A percentile compares a stretch with the other conserved stretches of the same genome.
phyloP scores from a whole-genome alignment of 2,329 filamentous ascomycete species.

The Trichothecium sympodiale region DNA sequence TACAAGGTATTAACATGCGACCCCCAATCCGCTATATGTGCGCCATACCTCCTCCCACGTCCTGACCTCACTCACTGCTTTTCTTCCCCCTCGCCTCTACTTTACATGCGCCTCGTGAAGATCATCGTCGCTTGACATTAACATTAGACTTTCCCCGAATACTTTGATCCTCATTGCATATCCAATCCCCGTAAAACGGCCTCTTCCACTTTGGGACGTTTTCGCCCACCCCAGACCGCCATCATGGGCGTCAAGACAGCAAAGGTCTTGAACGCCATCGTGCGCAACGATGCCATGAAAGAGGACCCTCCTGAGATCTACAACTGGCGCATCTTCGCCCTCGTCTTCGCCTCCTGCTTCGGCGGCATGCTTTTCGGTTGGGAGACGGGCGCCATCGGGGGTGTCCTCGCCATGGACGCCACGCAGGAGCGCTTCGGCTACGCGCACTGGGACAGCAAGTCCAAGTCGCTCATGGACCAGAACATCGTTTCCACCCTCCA shows the following conservation, averaged over 20 bases:
- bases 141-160: no score
- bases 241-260: constrained; percentile 26
- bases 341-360: constrained; percentile 56
- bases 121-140: no score
- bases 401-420: constrained; percentile 48
- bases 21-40: no score
- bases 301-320: constrained; percentile 56
- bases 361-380: constrained; percentile 46
- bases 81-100: neutral
- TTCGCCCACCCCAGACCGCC: constrained; percentile 3
- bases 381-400: constrained; percentile 56
- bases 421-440: constrained; percentile 38
- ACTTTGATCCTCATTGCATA: no score
- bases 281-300: constrained; percentile 63
- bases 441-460: constrained; percentile 11
- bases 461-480: constrained; percentile 43
- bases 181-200: no score
- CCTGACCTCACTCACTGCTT: neutral
- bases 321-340: constrained; percentile 55
- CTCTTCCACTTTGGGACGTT: no score
- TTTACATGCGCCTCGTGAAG: no score
- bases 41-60: no score
- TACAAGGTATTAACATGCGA: no score
- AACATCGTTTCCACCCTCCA: constrained; percentile 63
- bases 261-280: constrained; percentile 40